Conservation (phyloP, 2,329 filamentous ascomycete species). For the Plenodomus tracheiphilus region DNA sequence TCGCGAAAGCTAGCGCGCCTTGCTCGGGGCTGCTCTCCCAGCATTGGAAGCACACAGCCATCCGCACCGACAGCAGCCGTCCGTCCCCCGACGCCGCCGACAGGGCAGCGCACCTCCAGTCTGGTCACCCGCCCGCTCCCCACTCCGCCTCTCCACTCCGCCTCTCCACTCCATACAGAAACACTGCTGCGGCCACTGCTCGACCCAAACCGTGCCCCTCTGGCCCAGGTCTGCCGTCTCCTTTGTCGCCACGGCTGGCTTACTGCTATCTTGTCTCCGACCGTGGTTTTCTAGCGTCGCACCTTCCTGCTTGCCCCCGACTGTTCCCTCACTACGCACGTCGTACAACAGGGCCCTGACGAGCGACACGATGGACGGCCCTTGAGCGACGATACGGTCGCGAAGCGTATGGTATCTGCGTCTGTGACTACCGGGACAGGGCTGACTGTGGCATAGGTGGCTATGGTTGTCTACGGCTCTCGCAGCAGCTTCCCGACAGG, state of each 20-base stretch:
- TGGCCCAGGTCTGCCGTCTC: not conserved
- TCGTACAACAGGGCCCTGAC: slow-evolving; percentile 9
- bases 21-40: not conserved
- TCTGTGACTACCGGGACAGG: not conserved
- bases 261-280: not conserved
- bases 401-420: slow-evolving; percentile 5
- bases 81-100: slow-evolving; percentile 2
- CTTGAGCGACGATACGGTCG: not conserved
- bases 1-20: slow-evolving; percentile 15
- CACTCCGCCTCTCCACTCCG: slow-evolving; percentile 16
- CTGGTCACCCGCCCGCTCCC: slow-evolving; percentile 12
- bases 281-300: slow-evolving; percentile 3
- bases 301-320: slow-evolving; percentile 3
- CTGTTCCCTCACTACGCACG: slow-evolving; percentile 1
- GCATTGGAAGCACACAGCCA: too few species aligned
- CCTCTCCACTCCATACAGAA: too few species aligned
- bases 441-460: slow-evolving; percentile 7
- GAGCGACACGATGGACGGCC: slow-evolving; percentile 1
- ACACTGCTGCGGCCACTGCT: slow-evolving; percentile 4
- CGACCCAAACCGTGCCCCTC: not conserved
- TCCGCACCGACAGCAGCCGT: not conserved
- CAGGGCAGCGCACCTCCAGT: not conserved
- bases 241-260: not conserved
- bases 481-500: not conserved
- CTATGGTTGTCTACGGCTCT: too few species aligned